Percentiles rank a stretch among this genome's conserved stretches.
phyloP scores from a whole-genome alignment of 192 early-diverging fungal species.

The Dimargaris cristalligena region DNA sequence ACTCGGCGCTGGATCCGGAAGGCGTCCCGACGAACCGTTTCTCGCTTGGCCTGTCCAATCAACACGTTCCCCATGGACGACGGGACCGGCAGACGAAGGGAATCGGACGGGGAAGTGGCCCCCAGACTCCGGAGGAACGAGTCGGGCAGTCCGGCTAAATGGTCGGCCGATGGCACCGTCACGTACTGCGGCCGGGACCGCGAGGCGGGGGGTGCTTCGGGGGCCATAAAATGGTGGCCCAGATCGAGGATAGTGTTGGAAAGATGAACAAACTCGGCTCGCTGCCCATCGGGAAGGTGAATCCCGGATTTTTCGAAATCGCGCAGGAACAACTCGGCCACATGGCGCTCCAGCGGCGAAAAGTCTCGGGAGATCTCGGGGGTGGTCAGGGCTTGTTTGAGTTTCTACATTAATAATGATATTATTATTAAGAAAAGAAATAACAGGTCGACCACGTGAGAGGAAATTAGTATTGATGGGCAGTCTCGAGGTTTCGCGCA shows the following conservation, averaged over 20 bases:
- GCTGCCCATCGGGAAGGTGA: conserved; percentile 49
- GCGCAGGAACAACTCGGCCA: conserved; percentile 60
- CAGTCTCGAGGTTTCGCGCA: no score
- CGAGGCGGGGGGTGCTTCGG: neutral
- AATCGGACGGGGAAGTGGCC: neutral
- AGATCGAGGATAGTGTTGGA: conserved; percentile 66
- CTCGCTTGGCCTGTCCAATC: conserved; percentile 40
- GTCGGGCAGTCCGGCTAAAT: neutral
- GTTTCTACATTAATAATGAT: no score
- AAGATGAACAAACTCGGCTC: conserved; percentile 59
- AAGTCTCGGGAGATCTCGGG: conserved; percentile 33
- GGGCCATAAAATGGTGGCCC: conserved; percentile 37
- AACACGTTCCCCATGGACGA: conserved; percentile 25
- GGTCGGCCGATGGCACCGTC: neutral
- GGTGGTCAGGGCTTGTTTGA: conserved; percentile 46
- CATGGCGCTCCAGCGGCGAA: conserved; percentile 48
- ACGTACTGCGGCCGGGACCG: neutral
- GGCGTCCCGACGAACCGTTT: conserved; percentile 45
- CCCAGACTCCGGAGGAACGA: neutral
- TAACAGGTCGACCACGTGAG: no score
- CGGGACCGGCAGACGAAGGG: neutral
- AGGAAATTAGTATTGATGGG: no score
- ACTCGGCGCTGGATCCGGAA: conserved; percentile 65
- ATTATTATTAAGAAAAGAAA: no score
- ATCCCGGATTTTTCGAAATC: conserved; percentile 97